Conservation (phyloP, 495 filamentous ascomycete genomes). For the Podospora comata region DNA sequence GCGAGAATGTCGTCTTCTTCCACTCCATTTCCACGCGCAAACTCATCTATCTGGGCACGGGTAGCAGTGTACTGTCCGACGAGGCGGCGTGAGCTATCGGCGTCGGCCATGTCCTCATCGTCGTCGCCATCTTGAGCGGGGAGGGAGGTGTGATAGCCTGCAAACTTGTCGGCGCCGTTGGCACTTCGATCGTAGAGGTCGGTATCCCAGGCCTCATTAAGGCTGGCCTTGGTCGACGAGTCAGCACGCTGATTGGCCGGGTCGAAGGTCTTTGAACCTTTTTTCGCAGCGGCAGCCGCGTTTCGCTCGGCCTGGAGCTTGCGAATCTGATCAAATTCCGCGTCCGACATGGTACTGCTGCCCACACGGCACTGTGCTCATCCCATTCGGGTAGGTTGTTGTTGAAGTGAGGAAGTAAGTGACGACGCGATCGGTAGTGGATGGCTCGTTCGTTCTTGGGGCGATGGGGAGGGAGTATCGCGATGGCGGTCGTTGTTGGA, state of each 20-base stretch:
- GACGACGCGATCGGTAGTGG: neutral
- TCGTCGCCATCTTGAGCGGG: conserved; percentile 78
- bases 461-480: neutral
- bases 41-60: conserved; percentile 87
- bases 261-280: conserved; percentile 86
- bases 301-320: conserved; percentile 91
- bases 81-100: conserved; percentile 68
- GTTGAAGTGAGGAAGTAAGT: neutral
- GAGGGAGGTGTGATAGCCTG: conserved; percentile 88
- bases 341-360: conserved; percentile 51
- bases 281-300: conserved; percentile 73
- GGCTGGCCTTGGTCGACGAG: conserved; percentile 86
- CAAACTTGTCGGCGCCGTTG: conserved; percentile 74
- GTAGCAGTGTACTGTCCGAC: conserved; percentile 98
- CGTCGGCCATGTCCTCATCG: conserved; percentile 74
- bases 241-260: conserved; percentile 83
- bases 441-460: conserved; percentile 5
- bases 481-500: neutral
- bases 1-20: conserved; percentile 90
- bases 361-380: conserved; percentile 21
- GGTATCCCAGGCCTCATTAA: conserved; percentile 93
- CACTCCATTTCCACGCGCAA: conserved; percentile 76
- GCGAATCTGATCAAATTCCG: conserved; percentile 79
- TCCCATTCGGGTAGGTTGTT: conserved; percentile 20
- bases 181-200: conserved; percentile 73